phyloP scores from a whole-genome alignment of 805 yeast species.

The Candida golubevii region DNA sequence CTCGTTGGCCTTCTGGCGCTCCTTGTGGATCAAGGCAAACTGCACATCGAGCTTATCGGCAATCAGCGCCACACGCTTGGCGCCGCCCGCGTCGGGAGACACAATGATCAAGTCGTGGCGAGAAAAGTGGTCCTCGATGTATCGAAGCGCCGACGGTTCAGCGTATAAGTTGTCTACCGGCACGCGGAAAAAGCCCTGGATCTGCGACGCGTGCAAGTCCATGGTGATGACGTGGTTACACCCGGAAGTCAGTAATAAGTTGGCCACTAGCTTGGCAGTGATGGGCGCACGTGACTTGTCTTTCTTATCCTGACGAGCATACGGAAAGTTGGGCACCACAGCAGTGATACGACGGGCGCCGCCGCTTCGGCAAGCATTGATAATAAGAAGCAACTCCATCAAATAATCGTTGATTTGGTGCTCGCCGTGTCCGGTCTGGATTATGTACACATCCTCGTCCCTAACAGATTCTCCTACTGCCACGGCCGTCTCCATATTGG shows the following conservation, averaged over 20 bases:
- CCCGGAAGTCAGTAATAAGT: conserved; percentile 88
- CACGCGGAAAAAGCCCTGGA: conserved; percentile 92
- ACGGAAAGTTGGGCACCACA: conserved; percentile 92
- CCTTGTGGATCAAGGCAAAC: conserved; percentile 95
- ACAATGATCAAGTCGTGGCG: conserved; percentile 61
- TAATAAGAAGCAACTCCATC: conserved; percentile 83
- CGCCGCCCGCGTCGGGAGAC: conserved; percentile 99
- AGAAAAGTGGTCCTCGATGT: conserved; percentile 63
- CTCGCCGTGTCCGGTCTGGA: conserved; percentile 83
- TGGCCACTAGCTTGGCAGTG: conserved; percentile 91
- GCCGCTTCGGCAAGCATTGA: conserved; percentile 94
- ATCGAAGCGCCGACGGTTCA: conserved; percentile 84
- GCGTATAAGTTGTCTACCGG: conserved; percentile 96
- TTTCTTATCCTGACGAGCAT: conserved; percentile 95
- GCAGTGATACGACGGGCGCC: conserved; percentile 93
- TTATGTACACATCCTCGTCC: conserved; percentile 83
- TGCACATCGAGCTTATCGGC: conserved; percentile 90
- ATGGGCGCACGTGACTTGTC: conserved; percentile 96
- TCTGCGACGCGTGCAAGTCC: conserved; percentile 97
- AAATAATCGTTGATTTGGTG: conserved; percentile 66
- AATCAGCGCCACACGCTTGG: conserved; percentile 90
- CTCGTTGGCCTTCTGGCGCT: conserved; percentile 91
- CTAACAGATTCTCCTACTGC: conserved; percentile 82
- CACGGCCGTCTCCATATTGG: conserved; percentile 86
- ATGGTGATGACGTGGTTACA: conserved; percentile 93